phyloP scores from a whole-genome alignment of 805 yeast genomes.

The Maudiozyma saulgeensis region DNA sequence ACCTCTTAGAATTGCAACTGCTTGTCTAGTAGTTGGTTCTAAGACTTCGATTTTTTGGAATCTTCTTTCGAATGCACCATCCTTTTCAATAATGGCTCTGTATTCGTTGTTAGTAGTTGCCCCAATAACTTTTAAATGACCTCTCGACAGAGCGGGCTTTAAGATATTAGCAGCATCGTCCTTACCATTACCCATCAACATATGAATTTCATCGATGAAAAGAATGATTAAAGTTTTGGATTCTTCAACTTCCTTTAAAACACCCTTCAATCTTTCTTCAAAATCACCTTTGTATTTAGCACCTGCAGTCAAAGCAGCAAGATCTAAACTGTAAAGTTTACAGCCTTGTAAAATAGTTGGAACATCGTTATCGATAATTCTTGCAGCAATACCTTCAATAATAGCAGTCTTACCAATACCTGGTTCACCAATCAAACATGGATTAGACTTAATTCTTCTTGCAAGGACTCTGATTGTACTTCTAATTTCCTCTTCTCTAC shows the following conservation, averaged over 20 bases:
- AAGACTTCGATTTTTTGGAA: constrained; percentile 95
- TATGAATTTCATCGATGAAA: constrained; percentile 96
- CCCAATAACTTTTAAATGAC: constrained; percentile 93
- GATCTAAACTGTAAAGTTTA: constrained; percentile 76
- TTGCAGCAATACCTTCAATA: constrained; percentile 97
- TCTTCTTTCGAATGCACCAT: constrained; percentile 97
- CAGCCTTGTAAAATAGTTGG: constrained; percentile 79
- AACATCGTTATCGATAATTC: constrained; percentile 91
- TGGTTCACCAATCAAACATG: constrained; percentile 95
- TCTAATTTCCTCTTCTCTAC: constrained; percentile 97
- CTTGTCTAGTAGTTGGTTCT: constrained; percentile 86
- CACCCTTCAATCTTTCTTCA: constrained; percentile 96
- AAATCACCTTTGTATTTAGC: constrained; percentile 98
- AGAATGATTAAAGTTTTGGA: constrained; percentile 77
- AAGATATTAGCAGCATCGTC: constrained; percentile 93
- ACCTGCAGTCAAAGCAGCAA: constrained; percentile 97
- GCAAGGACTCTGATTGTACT: constrained; percentile 90
- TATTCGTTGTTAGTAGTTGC: constrained; percentile 95
- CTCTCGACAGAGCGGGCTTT: constrained; percentile 96
- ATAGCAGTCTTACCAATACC: constrained; percentile 99
- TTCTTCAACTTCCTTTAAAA: constrained; percentile 84
- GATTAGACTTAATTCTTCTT: constrained; percentile 95
- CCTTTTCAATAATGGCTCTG: constrained; percentile 85
- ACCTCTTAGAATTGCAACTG: constrained; percentile 94
- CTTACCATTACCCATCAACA: constrained; percentile 99